These are phyloP conservation scores for Amanita rubescens DNA, from an alignment of 768 basidiomycete genomes.

Conservation along the genomic window DNA sequence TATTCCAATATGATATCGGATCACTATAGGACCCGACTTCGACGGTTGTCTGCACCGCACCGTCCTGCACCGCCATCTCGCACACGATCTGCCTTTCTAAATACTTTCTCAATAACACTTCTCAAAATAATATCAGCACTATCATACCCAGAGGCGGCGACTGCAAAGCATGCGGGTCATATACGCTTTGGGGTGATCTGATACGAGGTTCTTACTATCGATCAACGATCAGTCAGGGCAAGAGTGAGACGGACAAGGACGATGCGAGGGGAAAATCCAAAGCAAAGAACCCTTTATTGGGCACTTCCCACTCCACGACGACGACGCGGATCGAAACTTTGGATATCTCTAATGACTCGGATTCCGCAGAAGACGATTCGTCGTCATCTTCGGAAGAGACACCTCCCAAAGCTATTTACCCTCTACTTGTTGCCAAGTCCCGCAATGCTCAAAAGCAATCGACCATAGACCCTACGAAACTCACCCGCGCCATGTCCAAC, in stretches of 20 bases:
- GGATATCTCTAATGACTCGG: background rate
- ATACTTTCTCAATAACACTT: conserved; percentile 29
- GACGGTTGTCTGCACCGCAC: conserved; percentile 45
- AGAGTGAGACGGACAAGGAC: conserved; percentile 6
- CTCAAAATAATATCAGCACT: conserved; percentile 11
- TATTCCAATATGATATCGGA: conserved; percentile 1
- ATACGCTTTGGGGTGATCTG: conserved; percentile 65
- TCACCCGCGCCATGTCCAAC: conserved; percentile 14
- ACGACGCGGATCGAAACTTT: background rate
- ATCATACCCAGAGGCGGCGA: conserved; percentile 58
- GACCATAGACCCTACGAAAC: background rate
- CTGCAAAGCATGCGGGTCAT: conserved; percentile 45
- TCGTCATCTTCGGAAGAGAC: background rate
- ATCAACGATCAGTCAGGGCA: conserved; percentile 25
- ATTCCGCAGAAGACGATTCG: background rate
- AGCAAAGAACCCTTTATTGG: background rate
- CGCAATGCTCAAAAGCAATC: background rate
- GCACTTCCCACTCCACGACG: background rate
- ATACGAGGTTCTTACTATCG: conserved; percentile 56
- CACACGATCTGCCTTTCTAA: conserved; percentile 53
- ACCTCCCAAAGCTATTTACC: background rate
- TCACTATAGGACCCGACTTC: conserved; percentile 39
- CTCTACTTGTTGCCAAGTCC: background rate
- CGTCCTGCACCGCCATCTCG: conserved; percentile 41
- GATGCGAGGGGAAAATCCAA: background rate